Evolutionary conservation across 2,329 filamentous ascomycete genomes (phyloP), one percentile per base, ranked within the genome.

Genomic region (Colletotrichum sp.): DNA sequence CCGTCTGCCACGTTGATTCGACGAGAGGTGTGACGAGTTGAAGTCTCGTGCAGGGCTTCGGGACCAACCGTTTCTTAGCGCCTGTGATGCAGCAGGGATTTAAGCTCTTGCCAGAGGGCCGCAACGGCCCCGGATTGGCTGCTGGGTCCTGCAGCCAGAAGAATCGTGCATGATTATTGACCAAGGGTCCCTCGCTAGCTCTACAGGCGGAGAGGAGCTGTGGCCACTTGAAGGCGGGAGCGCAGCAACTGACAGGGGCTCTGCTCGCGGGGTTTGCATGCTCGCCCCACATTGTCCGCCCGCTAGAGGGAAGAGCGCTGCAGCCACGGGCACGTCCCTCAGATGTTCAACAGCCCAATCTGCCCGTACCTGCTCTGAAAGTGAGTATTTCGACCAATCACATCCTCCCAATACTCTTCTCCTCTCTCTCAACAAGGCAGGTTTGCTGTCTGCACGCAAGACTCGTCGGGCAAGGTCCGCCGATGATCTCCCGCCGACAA

Each of bases 31-130:
- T 89, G 87, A 89, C 84, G 84, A 86, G 79, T 82, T 78, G 77
- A 80, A 84, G 82, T 82, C 84, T 84, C 82, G 84, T 87, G 86
- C 87, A 88, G 84, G 84, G 83, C 85, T 83, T 85, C 85, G 86
- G 88, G 85, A 86, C 85, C 85, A 86, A 86, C 85, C 85, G 85
- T 84, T 83, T 81, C 80, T 73, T 84, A 85, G 85, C 83, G 83
- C 80, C 79, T 79, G 78, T 77, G 80, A 79, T 78, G 78, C 71
- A 70, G 67, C 82, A 82, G 76, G 83, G 82, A 71, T 79, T 52
- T 64, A 72, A 76, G 73, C 77, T 77, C 80, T 77, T 65, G 69
- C 73, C 72, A 76, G 32, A 78, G 71, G 78, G 84, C 82, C 78
- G 82, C 79, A 81, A 77, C 79, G 80, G 81, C 82, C 82, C 82